phyloP scores from a whole-genome alignment of 2,329 filamentous ascomycete species.

The Epichloe bromicola region DNA sequence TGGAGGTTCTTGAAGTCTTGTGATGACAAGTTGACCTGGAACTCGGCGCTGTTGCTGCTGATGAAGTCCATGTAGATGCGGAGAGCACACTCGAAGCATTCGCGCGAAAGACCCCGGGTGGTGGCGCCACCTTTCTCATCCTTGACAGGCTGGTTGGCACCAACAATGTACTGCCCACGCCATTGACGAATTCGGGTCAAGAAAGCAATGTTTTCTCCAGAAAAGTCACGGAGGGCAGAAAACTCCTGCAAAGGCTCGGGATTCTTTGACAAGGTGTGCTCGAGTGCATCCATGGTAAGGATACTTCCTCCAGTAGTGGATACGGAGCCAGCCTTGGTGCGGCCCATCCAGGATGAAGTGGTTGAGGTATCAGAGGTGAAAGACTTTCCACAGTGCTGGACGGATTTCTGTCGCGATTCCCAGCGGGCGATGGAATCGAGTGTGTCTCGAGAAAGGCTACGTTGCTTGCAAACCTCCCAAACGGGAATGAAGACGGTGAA shows the following conservation, averaged over 20 bases:
- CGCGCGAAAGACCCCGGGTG: conserved; percentile 25
- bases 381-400: conserved; percentile 19
- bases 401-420: conserved; percentile 28
- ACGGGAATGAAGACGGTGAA: conserved; percentile 52
- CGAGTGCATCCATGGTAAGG: conserved; percentile 46
- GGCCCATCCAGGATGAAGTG: conserved; percentile 23
- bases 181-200: conserved; percentile 39
- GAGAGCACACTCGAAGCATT: conserved; percentile 43
- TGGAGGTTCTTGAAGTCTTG: conserved; percentile 41
- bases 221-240: conserved; percentile 50
- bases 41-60: conserved; percentile 46
- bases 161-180: conserved; percentile 17
- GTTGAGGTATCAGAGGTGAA: conserved; percentile 21
- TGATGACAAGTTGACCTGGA: conserved; percentile 53
- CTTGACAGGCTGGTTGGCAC: conserved; percentile 10
- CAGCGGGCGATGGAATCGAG: conserved; percentile 35
- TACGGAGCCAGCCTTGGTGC: conserved; percentile 22
- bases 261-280: conserved; percentile 43
- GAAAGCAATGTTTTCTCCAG: conserved; percentile 56
- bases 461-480: conserved; percentile 38
- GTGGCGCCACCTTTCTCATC: conserved; percentile 4
- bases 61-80: conserved; percentile 50
- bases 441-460: conserved; percentile 32
- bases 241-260: conserved; percentile 46
- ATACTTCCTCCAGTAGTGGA: conserved; percentile 29